Conservation (phyloP, 805 yeast species). For the Lachancea waltii region DNA sequence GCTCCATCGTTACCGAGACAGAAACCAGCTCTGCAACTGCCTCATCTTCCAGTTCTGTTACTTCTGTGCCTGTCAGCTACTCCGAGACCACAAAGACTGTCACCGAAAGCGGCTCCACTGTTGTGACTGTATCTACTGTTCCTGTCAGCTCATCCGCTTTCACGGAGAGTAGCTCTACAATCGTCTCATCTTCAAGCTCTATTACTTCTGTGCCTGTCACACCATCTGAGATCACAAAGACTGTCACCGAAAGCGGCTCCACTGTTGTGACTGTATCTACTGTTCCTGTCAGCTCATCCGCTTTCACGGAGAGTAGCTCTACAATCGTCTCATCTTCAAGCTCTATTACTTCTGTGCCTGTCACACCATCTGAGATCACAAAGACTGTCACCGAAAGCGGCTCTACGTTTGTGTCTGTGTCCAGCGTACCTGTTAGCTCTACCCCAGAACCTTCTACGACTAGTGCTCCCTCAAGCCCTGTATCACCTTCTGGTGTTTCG, state of each 20-base stretch:
- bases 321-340: neutral
- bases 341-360: neutral
- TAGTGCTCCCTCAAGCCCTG: too few species aligned
- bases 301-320: neutral
- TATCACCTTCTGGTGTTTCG: too few species aligned
- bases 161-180: neutral
- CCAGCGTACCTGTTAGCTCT: too few species aligned
- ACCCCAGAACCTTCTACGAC: too few species aligned
- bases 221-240: too few species aligned
- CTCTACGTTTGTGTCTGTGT: too few species aligned
- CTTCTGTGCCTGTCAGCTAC: neutral
- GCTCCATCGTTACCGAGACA: too few species aligned
- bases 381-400: too few species aligned
- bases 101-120: constrained; percentile 10
- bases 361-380: neutral
- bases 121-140: neutral
- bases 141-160: neutral
- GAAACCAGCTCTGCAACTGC: neutral
- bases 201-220: neutral
- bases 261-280: neutral
- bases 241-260: neutral
- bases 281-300: neutral
- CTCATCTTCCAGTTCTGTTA: neutral
- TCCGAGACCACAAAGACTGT: constrained; percentile 7
- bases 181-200: neutral